These are phyloP conservation scores for Adansonia madagascariensis DNA, from an alignment of 441 rosid genomes.

Conservation along the genomic window DNA sequence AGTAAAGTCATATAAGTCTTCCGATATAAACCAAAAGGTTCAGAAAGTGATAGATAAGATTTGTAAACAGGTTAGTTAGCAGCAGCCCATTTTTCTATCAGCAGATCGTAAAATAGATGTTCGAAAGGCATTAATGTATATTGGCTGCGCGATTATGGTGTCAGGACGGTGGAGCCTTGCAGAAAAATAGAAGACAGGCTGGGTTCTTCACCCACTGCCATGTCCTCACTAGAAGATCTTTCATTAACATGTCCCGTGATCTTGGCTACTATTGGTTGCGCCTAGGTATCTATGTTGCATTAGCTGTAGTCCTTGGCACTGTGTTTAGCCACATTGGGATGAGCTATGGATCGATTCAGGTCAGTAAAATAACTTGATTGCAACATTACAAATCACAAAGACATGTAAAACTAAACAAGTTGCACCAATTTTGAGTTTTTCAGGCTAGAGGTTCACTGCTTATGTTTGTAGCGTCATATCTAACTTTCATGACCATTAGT, in stretches of 20 bases:
- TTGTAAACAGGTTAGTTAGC: constrained; percentile 34
- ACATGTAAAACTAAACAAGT: neutral
- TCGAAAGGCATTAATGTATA: neutral
- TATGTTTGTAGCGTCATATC: constrained; percentile 44
- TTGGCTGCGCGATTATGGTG: neutral
- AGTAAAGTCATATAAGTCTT: constrained; percentile 36
- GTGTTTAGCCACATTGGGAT: constrained; percentile 41
- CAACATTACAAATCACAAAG: neutral
- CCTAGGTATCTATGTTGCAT: constrained; percentile 45
- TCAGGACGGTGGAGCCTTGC: constrained; percentile 31
- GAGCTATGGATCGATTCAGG: constrained; percentile 38
- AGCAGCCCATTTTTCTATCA: neutral
- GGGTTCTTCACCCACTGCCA: constrained; percentile 50
- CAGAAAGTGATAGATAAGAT: constrained; percentile 31
- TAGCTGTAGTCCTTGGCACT: constrained; percentile 45
- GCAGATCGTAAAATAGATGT: neutral
- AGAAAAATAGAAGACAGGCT: constrained; percentile 39
- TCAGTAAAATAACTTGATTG: neutral
- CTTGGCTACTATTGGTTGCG: constrained; percentile 61
- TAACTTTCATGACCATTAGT: constrained; percentile 55
- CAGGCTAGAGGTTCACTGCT: constrained; percentile 56
- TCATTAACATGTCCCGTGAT: constrained; percentile 64
- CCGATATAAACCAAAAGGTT: constrained; percentile 29
- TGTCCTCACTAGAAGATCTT: constrained; percentile 51
- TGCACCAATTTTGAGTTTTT: neutral